These are phyloP conservation scores for Capsicum pubescens DNA, from an alignment of 257 asterid species.

Conservation along the genomic window DNA sequence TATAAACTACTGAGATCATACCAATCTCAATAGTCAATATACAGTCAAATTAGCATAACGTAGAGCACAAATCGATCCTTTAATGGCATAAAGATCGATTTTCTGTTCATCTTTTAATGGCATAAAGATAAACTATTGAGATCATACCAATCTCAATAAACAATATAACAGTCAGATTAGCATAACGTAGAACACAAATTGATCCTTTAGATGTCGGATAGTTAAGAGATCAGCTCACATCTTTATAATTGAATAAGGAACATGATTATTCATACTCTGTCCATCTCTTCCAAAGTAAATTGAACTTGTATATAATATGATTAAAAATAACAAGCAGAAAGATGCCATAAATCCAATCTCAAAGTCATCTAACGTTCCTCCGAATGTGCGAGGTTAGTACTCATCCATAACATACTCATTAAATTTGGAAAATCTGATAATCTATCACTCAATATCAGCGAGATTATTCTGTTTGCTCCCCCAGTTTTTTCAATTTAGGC, in stretches of 20 bases:
- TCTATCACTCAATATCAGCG: not conserved
- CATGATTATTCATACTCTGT: not conserved
- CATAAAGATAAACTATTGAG: not conserved
- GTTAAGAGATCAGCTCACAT: constrained; percentile 2
- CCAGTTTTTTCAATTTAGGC: not conserved
- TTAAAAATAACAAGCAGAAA: constrained; percentile 19
- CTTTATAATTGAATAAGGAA: constrained; percentile 17
- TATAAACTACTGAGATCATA: not conserved
- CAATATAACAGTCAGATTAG: not conserved
- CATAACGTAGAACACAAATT: not conserved
- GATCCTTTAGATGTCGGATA: not conserved
- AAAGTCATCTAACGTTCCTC: constrained; percentile 17
- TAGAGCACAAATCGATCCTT: not conserved
- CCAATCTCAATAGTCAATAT: constrained; percentile 9
- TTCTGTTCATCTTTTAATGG: not conserved
- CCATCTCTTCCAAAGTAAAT: not conserved
- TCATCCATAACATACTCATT: constrained; percentile 18
- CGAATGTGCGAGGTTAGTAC: not conserved
- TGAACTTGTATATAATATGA: not conserved
- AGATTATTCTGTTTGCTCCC: not conserved
- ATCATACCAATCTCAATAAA: not conserved
- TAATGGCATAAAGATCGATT: too few species aligned
- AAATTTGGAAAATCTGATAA: not conserved
- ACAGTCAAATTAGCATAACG: not conserved
- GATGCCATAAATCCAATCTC: not conserved